These are phyloP conservation scores for Hansenula anomala DNA, from an alignment of 1,139 yeast species.

Conservation along the genomic window DNA sequence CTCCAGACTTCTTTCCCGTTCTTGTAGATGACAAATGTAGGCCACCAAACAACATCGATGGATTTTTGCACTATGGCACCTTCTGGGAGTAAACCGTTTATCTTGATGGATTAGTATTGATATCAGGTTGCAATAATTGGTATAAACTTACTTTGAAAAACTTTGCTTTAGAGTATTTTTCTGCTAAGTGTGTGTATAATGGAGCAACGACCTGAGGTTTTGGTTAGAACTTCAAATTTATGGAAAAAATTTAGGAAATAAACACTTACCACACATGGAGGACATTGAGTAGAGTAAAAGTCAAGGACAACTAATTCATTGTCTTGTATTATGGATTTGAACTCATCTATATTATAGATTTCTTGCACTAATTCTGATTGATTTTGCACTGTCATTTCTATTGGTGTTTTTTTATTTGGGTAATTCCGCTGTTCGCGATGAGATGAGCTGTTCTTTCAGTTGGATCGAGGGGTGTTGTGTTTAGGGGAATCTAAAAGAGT, in stretches of 20 bases:
- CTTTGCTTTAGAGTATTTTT: conserved; percentile 15
- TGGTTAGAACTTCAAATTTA: neutral
- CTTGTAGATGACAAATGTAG: conserved; percentile 20
- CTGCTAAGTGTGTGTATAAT: conserved; percentile 12
- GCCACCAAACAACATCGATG: conserved; percentile 23
- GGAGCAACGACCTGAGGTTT: conserved; percentile 15
- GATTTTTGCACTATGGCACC: conserved; percentile 17
- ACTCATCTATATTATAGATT: conserved; percentile 11
- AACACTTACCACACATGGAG: conserved; percentile 17
- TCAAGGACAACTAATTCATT: conserved; percentile 16
- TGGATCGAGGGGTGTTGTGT: too few species aligned
- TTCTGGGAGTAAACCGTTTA: conserved; percentile 18
- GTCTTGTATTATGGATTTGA: conserved; percentile 6
- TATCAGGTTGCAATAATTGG: too few species aligned
- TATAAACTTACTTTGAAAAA: too few species aligned
- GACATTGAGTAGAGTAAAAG: conserved; percentile 20
- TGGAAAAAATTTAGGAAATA: neutral
- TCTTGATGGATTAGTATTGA: too few species aligned
- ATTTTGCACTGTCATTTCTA: neutral
- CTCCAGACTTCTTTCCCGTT: conserved; percentile 20
- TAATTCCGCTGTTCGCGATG: too few species aligned
- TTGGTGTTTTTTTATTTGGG: too few species aligned
- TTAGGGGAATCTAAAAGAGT: too few species aligned
- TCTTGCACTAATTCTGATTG: conserved; percentile 4
- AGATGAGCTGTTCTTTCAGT: too few species aligned